Evolutionary conservation across 2,329 filamentous ascomycete species (phyloP).

Genomic region (Magnaporthiopsis rhizophila): DNA sequence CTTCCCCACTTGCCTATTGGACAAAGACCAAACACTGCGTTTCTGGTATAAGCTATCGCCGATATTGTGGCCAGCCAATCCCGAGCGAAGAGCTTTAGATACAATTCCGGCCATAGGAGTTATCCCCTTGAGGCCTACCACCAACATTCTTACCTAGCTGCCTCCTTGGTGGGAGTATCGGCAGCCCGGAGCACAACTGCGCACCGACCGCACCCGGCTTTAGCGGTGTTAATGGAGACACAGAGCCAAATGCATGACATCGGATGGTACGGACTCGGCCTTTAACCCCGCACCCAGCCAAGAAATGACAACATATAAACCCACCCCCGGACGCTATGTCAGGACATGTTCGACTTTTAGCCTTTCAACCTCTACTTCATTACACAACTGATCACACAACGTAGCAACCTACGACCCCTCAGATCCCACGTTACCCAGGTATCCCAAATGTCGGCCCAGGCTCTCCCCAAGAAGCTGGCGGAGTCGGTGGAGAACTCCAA

Average conservation of each 20-base stretch:
- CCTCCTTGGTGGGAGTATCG: no score
- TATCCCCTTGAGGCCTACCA: no score
- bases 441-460: conserved; percentile 6
- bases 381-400: background rate
- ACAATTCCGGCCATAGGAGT: no score
- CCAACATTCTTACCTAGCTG: no score
- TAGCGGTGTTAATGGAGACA: background rate
- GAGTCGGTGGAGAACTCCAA: conserved; percentile 32
- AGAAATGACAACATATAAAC: background rate
- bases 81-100: no score
- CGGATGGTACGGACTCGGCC: background rate
- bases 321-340: no score
- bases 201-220: background rate
- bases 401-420: background rate
- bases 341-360: background rate
- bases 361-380: background rate
- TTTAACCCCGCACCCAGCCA: background rate
- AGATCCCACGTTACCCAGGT: background rate
- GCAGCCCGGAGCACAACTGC: background rate
- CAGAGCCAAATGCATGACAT: background rate
- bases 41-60: no score
- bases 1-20: no score
- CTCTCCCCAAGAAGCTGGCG: conserved; percentile 17
- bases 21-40: no score
- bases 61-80: no score